phyloP scores from a whole-genome alignment of 2,329 filamentous ascomycete genomes.

The Xylaria sp. region DNA sequence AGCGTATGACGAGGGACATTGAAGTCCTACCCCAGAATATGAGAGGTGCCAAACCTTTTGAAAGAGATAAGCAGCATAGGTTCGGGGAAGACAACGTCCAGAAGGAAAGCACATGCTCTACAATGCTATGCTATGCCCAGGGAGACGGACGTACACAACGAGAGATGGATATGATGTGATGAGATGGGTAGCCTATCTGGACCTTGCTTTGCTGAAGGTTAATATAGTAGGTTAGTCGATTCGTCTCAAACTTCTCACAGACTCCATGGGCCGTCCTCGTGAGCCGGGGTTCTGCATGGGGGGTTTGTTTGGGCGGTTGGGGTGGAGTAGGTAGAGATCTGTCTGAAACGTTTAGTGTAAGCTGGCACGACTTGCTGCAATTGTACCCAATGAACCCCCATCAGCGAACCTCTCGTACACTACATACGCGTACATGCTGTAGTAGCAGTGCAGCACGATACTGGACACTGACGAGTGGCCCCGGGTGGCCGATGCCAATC shows the following conservation, averaged over 20 bases:
- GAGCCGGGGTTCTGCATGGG: conserved; percentile 5
- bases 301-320: conserved; percentile 13
- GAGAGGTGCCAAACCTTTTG: too few species aligned
- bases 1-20: too few species aligned
- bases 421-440: background rate
- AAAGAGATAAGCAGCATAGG: too few species aligned
- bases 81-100: background rate
- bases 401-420: background rate
- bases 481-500: conserved; percentile 6
- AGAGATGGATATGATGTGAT: background rate
- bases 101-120: background rate
- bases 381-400: conserved; percentile 23
- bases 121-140: too few species aligned
- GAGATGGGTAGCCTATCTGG: background rate
- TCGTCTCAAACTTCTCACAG: conserved; percentile 9
- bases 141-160: too few species aligned
- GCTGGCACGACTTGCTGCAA: conserved; percentile 21
- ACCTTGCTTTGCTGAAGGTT: background rate
- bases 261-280: background rate
- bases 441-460: background rate
- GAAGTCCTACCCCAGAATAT: too few species aligned
- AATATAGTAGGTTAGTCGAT: conserved; percentile 5
- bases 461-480: too few species aligned
- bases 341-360: conserved; percentile 23
- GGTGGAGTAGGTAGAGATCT: conserved; percentile 13